Percentiles rank a stretch among this genome's conserved stretches.
These are phyloP conservation scores for Fusarium sp. DNA, from an alignment of 2,329 filamentous ascomycete genomes.

Conservation along the genomic window DNA sequence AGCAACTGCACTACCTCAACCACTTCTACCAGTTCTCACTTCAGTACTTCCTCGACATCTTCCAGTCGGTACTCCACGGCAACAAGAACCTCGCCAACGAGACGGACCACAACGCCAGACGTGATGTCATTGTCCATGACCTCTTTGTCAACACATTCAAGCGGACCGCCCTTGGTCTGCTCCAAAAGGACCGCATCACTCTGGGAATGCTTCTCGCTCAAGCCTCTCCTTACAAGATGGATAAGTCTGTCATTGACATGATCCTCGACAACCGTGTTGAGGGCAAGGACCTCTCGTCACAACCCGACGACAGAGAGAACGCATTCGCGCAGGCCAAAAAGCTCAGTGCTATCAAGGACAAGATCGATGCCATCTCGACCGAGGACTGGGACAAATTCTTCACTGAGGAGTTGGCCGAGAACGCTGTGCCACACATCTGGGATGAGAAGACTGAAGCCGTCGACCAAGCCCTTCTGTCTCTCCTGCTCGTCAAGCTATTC, in stretches of 20 bases:
- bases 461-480: conserved; percentile 83
- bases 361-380: conserved; percentile 70
- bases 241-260: conserved; percentile 86
- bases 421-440: conserved; percentile 82
- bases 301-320: conserved; percentile 72
- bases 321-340: conserved; percentile 76
- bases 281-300: conserved; percentile 82
- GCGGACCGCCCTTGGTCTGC: conserved; percentile 89
- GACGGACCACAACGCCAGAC: conserved; percentile 80
- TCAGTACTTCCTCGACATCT: conserved; percentile 98
- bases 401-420: conserved; percentile 86
- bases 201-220: conserved; percentile 95
- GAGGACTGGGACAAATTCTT: conserved; percentile 86
- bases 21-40: conserved; percentile 99
- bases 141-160: conserved; percentile 93
- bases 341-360: conserved; percentile 78
- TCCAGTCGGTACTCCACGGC: conserved; percentile 87
- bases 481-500: conserved; percentile 93
- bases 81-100: conserved; percentile 79
- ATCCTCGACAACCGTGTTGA: conserved; percentile 83
- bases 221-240: conserved; percentile 95
- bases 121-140: conserved; percentile 90
- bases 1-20: conserved; percentile 97
- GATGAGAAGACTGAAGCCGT: conserved; percentile 70
- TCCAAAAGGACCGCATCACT: conserved; percentile 95